Percentiles rank a stretch among this genome's conserved stretches.
Conservation (phyloP, 1,139 yeast species). For the Nakaseomyces uthaithaninus region DNA sequence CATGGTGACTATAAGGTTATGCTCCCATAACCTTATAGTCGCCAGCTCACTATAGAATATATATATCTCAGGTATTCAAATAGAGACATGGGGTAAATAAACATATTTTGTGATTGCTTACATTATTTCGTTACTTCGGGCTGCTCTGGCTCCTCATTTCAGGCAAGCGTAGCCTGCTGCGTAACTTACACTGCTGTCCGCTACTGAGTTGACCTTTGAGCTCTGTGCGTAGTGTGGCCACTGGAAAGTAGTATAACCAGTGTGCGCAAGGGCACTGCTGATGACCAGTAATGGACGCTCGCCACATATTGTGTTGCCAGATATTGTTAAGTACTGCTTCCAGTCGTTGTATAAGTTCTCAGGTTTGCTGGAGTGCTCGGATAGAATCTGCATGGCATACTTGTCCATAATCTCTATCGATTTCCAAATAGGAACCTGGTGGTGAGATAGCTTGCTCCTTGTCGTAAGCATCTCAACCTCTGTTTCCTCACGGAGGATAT, state of each 20-base stretch:
- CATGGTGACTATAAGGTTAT: no score
- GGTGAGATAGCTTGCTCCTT: slow-evolving; percentile 20
- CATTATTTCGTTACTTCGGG: no score
- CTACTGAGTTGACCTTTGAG: slow-evolving; percentile 39
- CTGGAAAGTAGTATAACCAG: slow-evolving; percentile 34
- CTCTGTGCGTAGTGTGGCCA: slow-evolving; percentile 89
- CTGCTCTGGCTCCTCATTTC: no score
- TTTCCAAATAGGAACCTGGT: slow-evolving; percentile 46
- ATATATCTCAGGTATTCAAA: no score
- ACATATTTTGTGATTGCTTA: no score
- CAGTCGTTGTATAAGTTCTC: slow-evolving; percentile 46
- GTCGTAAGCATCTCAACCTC: slow-evolving; percentile 25
- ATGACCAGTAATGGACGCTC: slow-evolving; percentile 72
- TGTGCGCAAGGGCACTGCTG: slow-evolving; percentile 30
- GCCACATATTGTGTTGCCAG: slow-evolving; percentile 93
- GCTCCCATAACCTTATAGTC: no score
- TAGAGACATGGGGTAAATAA: no score
- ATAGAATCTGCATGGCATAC: slow-evolving; percentile 58
- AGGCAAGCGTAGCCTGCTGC: slow-evolving; percentile 58
- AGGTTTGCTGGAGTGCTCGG: slow-evolving; percentile 16
- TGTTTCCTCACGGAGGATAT: slow-evolving; percentile 20
- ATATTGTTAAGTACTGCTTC: slow-evolving; percentile 52
- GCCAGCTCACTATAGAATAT: no score
- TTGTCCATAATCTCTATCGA: slow-evolving; percentile 68
- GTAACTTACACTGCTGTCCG: slow-evolving; percentile 82